Base-by-base conservation (phyloP, 2,329 filamentous ascomycete species). In the Coccinonectria pachysandricola region DNA sequence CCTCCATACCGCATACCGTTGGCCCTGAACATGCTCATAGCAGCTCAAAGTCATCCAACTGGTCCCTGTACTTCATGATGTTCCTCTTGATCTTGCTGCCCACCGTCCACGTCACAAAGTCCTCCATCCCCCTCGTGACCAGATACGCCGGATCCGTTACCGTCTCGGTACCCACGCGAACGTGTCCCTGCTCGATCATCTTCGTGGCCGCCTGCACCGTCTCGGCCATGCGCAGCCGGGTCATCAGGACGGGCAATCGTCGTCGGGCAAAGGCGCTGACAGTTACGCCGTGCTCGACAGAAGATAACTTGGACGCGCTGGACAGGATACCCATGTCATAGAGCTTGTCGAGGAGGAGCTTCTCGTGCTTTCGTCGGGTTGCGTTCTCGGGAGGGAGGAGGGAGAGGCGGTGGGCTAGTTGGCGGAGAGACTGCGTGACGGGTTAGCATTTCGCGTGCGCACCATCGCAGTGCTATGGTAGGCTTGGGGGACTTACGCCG, bases 1-100 rank as follows among this genome's bases (percentile, higher is more conserved):
- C n/a, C n/a, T n/a, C n/a, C n/a, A n/a, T n/a, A n/a, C n/a, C n/a
- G n/a, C n/a, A n/a, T n/a, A n/a, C n/a, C n/a, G n/a, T n/a, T n/a
- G n/a, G n/a, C n/a, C n/a, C n/a, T n/a, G n/a, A n/a, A n/a, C n/a
- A n/a, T n/a, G 23, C 32, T 73, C 56, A 91, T 46, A 93, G 61
- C 50, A 95, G 61, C 61, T 96, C 88, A 50, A 93, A 96, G 59
- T 96, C 88, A 59, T 96, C 88, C 58, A 95, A 59, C 64, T 93
- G 84, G 57, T 95, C 86, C 45, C 85, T 75, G 54, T 95, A 96
- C 59, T 83, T 84, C 73, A 94, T 78, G 39, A 95, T 93, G 52
- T 86, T 91, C 51, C 81, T 73, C 79, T 93, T 94, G 55, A 96
- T 87, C 80, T 95, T 95, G 57, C 84, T 92, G 34, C 84, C 85